Evolutionary conservation across 2,329 filamentous ascomycete genomes (phyloP), one percentile per base, ranked within the genome.

Genomic region (Phaeosphaeriaceae sp.): DNA sequence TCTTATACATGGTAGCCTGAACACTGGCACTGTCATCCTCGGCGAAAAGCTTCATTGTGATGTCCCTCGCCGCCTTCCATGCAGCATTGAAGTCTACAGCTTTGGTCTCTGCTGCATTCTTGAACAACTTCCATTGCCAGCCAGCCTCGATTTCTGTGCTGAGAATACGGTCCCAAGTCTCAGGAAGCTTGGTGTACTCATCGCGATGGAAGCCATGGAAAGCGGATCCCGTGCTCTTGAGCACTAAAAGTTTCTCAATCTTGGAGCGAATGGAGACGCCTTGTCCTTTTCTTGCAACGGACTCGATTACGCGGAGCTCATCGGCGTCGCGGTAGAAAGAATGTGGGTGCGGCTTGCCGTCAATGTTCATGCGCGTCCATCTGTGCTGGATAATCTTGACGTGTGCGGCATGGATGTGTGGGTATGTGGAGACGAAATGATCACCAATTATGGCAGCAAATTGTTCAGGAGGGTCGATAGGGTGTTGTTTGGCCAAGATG

Each of bases 1-100:
- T 99, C 81, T 97, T 95, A 81, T 97, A 99, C 94, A 99, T 97
- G 53, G 93, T 97, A 65, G 87, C 87, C 78, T 99, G 94, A 18
- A 99, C 94, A 65, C 90, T 96, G 38, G 94, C 90, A 66, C 90
- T 96, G 70, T 92, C 82, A 68, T 99, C 92, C 68, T 87, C 84
- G 34, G 94, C 93, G 68, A 99, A 99, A 0, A 87, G 89, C 77
- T 89, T 89, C 73, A 97, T 81, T n/a, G 92, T 97, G 72, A 95
- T 94, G 44, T 81, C 79, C 53, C 91, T 83, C n/a, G 91, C 91
- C 45, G 82, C 81, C 58, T 86, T 80, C 83, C 87, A 97, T 16
- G 92, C 90, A 54, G 80, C 76, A 72, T 97, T 87, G 72, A 97
- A 99, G 3, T 82, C 79, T 16, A 83, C 77, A 11, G 80, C 77